Base-by-base conservation (phyloP, 441 rosid genomes). In the Biscutella laevigata region DNA sequence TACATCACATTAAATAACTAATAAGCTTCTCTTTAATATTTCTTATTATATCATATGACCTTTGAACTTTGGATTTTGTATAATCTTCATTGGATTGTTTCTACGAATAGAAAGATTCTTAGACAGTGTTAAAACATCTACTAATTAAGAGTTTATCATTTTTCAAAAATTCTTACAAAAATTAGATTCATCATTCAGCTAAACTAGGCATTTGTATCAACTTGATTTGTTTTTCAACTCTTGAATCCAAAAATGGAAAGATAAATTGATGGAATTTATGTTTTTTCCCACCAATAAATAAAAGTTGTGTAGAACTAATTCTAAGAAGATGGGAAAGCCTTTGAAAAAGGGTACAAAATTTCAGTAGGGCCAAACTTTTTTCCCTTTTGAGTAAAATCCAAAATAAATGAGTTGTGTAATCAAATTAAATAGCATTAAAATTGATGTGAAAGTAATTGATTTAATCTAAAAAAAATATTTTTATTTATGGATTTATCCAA, bases 281-380 rank as follows among this genome's bases (percentile, higher is more conserved):
- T 40, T 62, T 48, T 42, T n/a, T n/a, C 33, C 44, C 16, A 63
- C 43, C 62, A 25, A 47, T 30, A 28, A 64, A 24, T 40, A 40
- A 64, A 45, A 13, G 11, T 51, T 51, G 12, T 13, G 10, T 33
- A 43, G 30, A 22, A 11, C 43, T 28, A 53, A n/a, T n/a, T n/a
- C 19, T 11, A 38, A n/a, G n/a, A n/a, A n/a, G n/a, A n/a, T n/a
- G n/a, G n/a, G n/a, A n/a, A 54, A 46, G 11, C 13, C 24, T 38
- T 47, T 63, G 30, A 51, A 55, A 28, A 47, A 48, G 42, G 25
- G 44, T 61, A 43, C 35, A 35, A 22, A 61, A 43, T 64, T 55
- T 64, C 50, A 34, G 63, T 64, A 56, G 58, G 62, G 9, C 62
- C 63, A 49, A 41, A 49, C 39, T 56, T 56, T 56, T 40, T n/a